These are phyloP conservation scores for Cryphonectria parasitica DNA, from an alignment of 2,329 filamentous ascomycete genomes.

Conservation along the genomic window DNA sequence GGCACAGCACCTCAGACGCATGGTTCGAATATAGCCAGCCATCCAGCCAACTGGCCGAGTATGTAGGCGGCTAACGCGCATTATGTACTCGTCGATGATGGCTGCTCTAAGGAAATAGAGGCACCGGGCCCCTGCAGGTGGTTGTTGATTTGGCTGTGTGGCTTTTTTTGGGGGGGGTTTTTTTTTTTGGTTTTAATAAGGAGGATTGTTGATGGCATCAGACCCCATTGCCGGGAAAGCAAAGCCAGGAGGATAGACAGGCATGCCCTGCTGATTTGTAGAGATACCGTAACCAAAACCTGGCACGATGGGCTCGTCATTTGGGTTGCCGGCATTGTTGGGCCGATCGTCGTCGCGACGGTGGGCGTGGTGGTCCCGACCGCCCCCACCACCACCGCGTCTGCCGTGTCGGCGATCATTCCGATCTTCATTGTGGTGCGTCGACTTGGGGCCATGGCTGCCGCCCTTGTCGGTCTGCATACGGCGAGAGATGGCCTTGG, in stretches of 20 bases:
- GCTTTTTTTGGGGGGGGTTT: no score
- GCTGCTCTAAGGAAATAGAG: not conserved
- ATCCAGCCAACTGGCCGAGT: not conserved
- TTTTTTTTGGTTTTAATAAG: constrained; percentile 18
- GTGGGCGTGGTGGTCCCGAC: constrained; percentile 32
- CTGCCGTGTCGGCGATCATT: constrained; percentile 30
- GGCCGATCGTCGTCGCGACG: constrained; percentile 37
- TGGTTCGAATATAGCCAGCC: not conserved
- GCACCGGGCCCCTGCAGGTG: not conserved
- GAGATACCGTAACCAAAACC: constrained; percentile 49
- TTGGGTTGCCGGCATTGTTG: constrained; percentile 32
- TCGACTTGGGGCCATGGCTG: constrained; percentile 66
- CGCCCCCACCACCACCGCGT: constrained; percentile 28
- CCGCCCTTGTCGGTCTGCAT: constrained; percentile 72
- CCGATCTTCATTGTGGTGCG: constrained; percentile 42
- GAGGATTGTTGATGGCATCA: constrained; percentile 27
- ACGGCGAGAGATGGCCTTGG: constrained; percentile 76
- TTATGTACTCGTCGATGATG: not conserved
- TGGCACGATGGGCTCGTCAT: constrained; percentile 38
- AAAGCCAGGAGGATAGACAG: constrained; percentile 52
- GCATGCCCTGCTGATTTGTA: constrained; percentile 53
- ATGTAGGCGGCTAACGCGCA: not conserved
- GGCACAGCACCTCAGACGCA: not conserved
- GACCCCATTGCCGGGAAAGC: constrained; percentile 37
- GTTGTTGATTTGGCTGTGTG: no score